phyloP scores from a whole-genome alignment of 805 yeast species.

The Spathaspora girioi region DNA sequence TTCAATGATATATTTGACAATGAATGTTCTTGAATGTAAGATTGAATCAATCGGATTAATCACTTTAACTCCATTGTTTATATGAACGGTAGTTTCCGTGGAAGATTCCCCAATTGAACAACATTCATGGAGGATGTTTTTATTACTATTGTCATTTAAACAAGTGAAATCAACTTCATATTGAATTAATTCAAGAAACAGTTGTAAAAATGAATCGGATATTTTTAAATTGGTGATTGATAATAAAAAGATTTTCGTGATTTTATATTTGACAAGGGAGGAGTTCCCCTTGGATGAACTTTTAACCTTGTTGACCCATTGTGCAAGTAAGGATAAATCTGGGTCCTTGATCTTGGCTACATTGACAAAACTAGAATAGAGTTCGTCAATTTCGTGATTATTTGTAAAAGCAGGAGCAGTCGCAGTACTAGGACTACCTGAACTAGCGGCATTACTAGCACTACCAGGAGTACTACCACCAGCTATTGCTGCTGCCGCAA shows the following conservation, averaged over 20 bases:
- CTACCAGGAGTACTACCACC: too few species aligned
- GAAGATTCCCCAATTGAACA: conserved; percentile 39
- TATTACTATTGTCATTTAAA: conserved; percentile 60
- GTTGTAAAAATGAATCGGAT: conserved; percentile 55
- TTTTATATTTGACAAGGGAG: conserved; percentile 17
- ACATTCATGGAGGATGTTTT: conserved; percentile 74
- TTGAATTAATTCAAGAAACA: conserved; percentile 41
- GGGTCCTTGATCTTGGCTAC: conserved; percentile 44
- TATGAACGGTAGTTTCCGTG: conserved; percentile 25
- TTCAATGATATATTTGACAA: conserved; percentile 30
- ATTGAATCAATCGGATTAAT: conserved; percentile 34
- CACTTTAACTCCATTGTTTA: conserved; percentile 43
- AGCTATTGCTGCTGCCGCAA: background rate
- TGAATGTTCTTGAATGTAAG: conserved; percentile 34
- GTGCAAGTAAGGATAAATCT: conserved; percentile 29
- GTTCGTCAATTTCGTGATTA: conserved; percentile 58
- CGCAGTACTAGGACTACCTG: background rate
- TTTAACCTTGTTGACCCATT: conserved; percentile 39
- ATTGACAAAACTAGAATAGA: conserved; percentile 66
- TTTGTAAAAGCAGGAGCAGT: background rate
- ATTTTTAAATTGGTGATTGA: conserved; percentile 64
- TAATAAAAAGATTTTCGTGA: conserved; percentile 71
- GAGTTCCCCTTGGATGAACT: conserved; percentile 10
- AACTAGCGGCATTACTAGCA: background rate
- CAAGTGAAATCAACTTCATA: conserved; percentile 56